These are phyloP conservation scores for Suillus paluster DNA, from an alignment of 768 basidiomycete genomes.

Conservation along the genomic window DNA sequence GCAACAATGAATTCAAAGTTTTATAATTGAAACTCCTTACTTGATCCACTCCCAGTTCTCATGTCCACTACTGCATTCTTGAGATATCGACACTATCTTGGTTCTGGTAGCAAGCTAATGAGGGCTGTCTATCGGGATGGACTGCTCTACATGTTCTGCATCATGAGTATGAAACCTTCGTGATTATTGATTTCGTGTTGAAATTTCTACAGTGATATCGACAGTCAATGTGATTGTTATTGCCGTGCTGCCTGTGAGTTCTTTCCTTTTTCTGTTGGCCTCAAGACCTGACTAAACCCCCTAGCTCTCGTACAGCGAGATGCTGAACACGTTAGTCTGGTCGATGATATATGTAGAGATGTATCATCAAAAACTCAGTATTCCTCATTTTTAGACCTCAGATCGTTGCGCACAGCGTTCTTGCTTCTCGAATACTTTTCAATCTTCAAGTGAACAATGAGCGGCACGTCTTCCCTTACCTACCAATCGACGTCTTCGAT, in stretches of 20 bases:
- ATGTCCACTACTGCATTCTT: conserved; percentile 3
- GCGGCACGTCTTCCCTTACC: not conserved
- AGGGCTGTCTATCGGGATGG: conserved; percentile 9
- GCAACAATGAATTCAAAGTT: not conserved
- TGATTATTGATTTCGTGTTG: not conserved
- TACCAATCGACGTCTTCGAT: not conserved
- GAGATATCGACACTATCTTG: conserved; percentile 9
- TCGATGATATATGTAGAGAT: not conserved
- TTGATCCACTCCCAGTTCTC: conserved; percentile 1
- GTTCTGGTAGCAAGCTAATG: conserved; percentile 4
- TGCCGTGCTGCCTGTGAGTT: not conserved
- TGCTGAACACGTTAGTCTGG: not conserved
- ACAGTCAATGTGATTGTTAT: not conserved
- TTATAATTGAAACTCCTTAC: no score
- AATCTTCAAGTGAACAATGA: conserved; percentile 1
- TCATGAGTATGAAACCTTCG: not conserved
- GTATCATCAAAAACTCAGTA: not conserved
- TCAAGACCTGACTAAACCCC: not conserved
- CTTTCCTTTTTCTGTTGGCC: not conserved
- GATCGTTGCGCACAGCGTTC: conserved; percentile 8
- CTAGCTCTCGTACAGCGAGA: not conserved
- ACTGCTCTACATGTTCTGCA: conserved; percentile 1
- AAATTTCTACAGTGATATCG: not conserved
- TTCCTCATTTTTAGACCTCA: conserved; percentile 1
- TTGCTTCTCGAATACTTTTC: conserved; percentile 11